Conservation (phyloP, 129 eudicot species). For the carrot (Daucus carota) region DH1_v3.0 NC_030388.2:28228501-28229000, state of each 20-base stretch:
- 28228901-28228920: no score
- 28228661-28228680: not conserved
- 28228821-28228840: no score
- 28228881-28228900: no score
- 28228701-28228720: not conserved
- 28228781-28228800: not conserved
- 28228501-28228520: conserved; percentile 15
- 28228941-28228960: no score
- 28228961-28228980: no score
- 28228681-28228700: no score
- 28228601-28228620: not conserved
- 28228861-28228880: no score
- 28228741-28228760: not conserved
- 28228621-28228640: not conserved
- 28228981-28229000: no score
- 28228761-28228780: not conserved
- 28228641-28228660: not conserved
- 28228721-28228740: not conserved
- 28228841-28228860: no score
- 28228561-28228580: conserved; percentile 10
- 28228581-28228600: conserved; percentile 1
- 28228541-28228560: conserved; percentile 3
- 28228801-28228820: no score
- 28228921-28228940: no score
- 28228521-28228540: conserved; percentile 17